phyloP scores from a whole-genome alignment of 192 early-diverging fungal genomes.

The Podila epicladia region DNA sequence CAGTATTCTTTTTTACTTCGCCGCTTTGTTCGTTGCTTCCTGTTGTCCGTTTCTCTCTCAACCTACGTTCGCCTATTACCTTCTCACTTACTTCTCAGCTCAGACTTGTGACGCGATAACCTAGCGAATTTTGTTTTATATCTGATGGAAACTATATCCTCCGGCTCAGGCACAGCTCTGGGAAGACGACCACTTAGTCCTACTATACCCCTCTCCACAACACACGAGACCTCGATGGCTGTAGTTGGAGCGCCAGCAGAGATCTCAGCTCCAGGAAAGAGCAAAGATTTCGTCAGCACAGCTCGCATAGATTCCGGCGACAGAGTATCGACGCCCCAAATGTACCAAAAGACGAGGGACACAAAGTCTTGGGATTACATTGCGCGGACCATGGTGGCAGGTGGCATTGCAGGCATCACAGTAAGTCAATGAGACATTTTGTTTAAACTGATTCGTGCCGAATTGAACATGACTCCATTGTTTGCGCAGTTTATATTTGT shows the following conservation, averaged over 20 bases:
- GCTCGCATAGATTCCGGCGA: background rate
- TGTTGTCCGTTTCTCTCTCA: too few species aligned
- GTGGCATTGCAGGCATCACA: slow-evolving; percentile 61
- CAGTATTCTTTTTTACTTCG: too few species aligned
- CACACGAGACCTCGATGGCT: background rate
- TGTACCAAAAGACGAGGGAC: background rate
- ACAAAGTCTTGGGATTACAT: slow-evolving; percentile 58
- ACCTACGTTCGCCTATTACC: too few species aligned
- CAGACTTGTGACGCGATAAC: too few species aligned
- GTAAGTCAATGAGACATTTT: slow-evolving; percentile 33
- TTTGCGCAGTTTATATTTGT: slow-evolving; percentile 1
- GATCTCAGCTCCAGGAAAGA: background rate
- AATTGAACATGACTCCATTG: background rate
- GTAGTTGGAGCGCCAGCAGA: background rate
- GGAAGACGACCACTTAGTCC: too few species aligned
- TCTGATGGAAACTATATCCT: too few species aligned
- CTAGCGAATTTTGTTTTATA: too few species aligned
- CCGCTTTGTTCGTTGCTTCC: too few species aligned
- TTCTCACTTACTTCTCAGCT: too few species aligned
- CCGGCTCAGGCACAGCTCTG: too few species aligned
- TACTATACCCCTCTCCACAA: background rate
- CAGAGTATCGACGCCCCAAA: background rate
- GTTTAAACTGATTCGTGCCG: background rate
- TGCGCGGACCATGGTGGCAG: slow-evolving; percentile 57
- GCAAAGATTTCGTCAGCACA: background rate